These are phyloP conservation scores for Fusarium clavum DNA, from an alignment of 2,329 filamentous ascomycete genomes.

Conservation along the genomic window DNA sequence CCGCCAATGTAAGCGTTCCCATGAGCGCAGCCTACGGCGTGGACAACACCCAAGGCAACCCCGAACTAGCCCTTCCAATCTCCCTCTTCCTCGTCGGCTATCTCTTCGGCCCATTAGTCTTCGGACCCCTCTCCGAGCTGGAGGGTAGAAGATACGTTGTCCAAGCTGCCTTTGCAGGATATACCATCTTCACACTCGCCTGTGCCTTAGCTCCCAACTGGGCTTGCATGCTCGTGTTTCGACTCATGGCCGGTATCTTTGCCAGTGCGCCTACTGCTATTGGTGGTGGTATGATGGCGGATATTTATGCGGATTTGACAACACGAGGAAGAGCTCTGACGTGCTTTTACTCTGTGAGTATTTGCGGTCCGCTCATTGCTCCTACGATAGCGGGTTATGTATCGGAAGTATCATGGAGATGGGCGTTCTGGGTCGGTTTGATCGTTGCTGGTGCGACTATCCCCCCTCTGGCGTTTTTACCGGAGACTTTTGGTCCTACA, in stretches of 20 bases:
- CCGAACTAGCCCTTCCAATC: slow-evolving; percentile 2
- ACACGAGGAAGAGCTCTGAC: slow-evolving; percentile 51
- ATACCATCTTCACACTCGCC: slow-evolving; percentile 54
- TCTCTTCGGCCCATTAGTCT: slow-evolving; percentile 53
- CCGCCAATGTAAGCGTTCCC: slow-evolving; percentile 1
- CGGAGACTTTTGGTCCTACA: slow-evolving; percentile 34
- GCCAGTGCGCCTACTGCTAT: slow-evolving; percentile 57
- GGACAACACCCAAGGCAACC: slow-evolving; percentile 1
- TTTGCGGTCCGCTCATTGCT: slow-evolving; percentile 55
- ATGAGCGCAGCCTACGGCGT: slow-evolving; percentile 14
- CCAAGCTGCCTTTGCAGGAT: slow-evolving; percentile 60
- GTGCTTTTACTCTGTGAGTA: slow-evolving; percentile 53
- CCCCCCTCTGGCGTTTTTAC: slow-evolving; percentile 29
- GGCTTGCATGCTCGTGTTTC: slow-evolving; percentile 57
- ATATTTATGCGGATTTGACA: slow-evolving; percentile 55
- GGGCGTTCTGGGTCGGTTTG: slow-evolving; percentile 55
- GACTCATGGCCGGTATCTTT: slow-evolving; percentile 54
- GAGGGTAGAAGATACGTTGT: slow-evolving; percentile 56
- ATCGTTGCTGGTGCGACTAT: slow-evolving; percentile 49
- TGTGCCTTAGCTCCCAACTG: slow-evolving; percentile 57
- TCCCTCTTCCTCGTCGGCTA: slow-evolving; percentile 13
- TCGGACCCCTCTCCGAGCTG: slow-evolving; percentile 57
- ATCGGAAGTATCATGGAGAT: slow-evolving; percentile 56
- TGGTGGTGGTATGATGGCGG: slow-evolving; percentile 58
- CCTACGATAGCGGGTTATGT: slow-evolving; percentile 59